phyloP scores from a whole-genome alignment of 2,329 filamentous ascomycete genomes.

The Nigrospora sphaerica region DNA sequence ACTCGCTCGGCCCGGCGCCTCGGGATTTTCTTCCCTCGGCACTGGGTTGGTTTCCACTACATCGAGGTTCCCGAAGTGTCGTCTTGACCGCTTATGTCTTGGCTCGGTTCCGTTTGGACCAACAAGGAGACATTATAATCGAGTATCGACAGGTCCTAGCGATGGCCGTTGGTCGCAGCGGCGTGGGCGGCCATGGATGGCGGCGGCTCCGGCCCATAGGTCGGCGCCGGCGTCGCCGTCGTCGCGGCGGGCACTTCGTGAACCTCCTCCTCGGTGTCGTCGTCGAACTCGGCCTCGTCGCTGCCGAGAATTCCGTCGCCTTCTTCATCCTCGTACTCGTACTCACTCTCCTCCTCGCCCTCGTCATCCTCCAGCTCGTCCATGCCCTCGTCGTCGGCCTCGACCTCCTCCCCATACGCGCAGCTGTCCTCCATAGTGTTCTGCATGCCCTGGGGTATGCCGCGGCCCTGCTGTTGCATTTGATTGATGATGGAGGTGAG shows the following conservation, averaged over 20 bases:
- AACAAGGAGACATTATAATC: too few relatives aligned
- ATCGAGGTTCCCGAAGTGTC: too few relatives aligned
- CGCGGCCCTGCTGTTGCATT: constrained; percentile 91
- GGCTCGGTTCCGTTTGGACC: too few relatives aligned
- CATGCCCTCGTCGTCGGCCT: constrained; percentile 49
- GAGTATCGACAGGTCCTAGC: background rate
- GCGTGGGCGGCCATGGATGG: background rate
- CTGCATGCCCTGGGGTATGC: constrained; percentile 58
- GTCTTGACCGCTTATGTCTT: too few relatives aligned
- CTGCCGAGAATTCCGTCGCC: constrained; percentile 27
- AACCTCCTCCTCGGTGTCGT: constrained; percentile 45
- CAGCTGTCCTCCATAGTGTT: constrained; percentile 50
- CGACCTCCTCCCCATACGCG: constrained; percentile 55
- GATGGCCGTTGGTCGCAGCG: constrained; percentile 16
- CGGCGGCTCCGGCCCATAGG: background rate
- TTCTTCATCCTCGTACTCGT: constrained; percentile 56
- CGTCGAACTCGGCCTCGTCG: constrained; percentile 28
- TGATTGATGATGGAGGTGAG: constrained; percentile 90
- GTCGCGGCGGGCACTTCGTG: constrained; percentile 15
- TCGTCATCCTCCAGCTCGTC: constrained; percentile 60
- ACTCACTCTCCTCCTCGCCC: constrained; percentile 56
- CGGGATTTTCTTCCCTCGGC: too few relatives aligned
- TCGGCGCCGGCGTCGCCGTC: background rate
- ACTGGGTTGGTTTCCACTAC: too few relatives aligned
- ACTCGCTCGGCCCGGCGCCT: too few relatives aligned